Base-by-base conservation (phyloP, 208 protist genomes). In the Leishmania martiniquensis region DNA sequence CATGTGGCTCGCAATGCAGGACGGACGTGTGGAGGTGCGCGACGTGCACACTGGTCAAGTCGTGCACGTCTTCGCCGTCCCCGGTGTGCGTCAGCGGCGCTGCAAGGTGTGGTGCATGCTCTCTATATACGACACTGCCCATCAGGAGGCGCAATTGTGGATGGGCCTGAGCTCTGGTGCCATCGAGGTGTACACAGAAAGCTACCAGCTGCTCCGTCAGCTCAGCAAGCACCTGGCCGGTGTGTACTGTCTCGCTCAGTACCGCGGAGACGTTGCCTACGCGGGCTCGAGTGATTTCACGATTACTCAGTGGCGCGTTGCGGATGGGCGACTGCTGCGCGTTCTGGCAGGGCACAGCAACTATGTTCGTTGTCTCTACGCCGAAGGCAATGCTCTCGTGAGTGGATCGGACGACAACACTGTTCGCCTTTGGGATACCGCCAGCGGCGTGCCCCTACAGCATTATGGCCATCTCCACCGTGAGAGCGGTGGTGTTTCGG, bases 331-430 rank as follows among this genome's bases (percentile, higher is more conserved):
- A 49, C 74, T 95, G 55, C 79, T 96, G 76, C 91, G 94, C 5
- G 82, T 94, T 52, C 37, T 96, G 55, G 89, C 81, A 15, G 92
- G 92, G 0, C 94, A 97, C 82, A 76, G 72, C 34, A 96, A 94
- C 81, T 95, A 95, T 73, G 91, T 97, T 1, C 94, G 94, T 54
- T 96, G 91, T 75, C 87, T 97, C 47, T 93, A 94, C 81, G 89
- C 88, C 7, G 91, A 96, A 84, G 89, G 92, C 22, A 85, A 82
- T 37, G 85, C 89, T 17, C 81, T 97, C 34, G 82, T 97, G 62
- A 95, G 91, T 62, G 94, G 92, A 20, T 85, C 85, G 25, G 94
- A 97, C 69, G 94, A 97, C 81, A 86, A 84, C 74, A 95, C 88
- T 4, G 82, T 97, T 42, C 87, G 90, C 20, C 86, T 96, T 72